Evolutionary conservation across 2,329 filamentous ascomycete genomes (phyloP).

Genomic region (Aspergillus nomiae): DNA sequence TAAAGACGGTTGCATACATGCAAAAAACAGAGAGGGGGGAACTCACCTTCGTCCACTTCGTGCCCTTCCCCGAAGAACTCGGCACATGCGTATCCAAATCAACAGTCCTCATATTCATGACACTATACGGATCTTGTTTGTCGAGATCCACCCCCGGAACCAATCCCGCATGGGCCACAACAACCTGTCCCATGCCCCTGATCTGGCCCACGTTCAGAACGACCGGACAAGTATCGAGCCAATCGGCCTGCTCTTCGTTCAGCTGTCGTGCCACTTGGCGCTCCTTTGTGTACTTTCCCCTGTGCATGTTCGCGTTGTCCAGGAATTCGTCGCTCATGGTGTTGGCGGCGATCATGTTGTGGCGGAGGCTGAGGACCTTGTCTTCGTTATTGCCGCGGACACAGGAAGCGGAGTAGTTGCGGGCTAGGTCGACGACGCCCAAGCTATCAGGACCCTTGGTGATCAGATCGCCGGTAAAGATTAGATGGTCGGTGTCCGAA

Average conservation of each 20-base stretch:
- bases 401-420: conserved; percentile 71
- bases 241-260: conserved; percentile 63
- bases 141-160: conserved; percentile 72
- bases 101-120: conserved; percentile 91
- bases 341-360: conserved; percentile 41
- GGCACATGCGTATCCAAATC: conserved; percentile 64
- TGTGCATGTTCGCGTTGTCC: conserved; percentile 28
- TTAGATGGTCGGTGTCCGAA: conserved; percentile 66
- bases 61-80: conserved; percentile 54
- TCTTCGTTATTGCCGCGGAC: conserved; percentile 96
- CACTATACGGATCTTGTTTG: conserved; percentile 73
- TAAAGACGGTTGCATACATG: neutral
- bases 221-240: conserved; percentile 73
- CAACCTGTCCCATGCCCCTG: conserved; percentile 61
- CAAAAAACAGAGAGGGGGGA: neutral
- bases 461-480: conserved; percentile 78
- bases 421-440: conserved; percentile 75
- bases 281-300: conserved; percentile 34
- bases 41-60: conserved; percentile 65
- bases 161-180: conserved; percentile 83
- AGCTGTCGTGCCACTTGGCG: conserved; percentile 60
- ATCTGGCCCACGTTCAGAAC: conserved; percentile 72
- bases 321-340: conserved; percentile 18
- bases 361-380: conserved; percentile 69
- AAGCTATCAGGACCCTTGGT: conserved; percentile 83